Evolutionary conservation across 1,284 basidiomycete genomes (phyloP), one percentile per base, ranked within the genome.

Genomic region (Ustilago trichophora): DNA sequence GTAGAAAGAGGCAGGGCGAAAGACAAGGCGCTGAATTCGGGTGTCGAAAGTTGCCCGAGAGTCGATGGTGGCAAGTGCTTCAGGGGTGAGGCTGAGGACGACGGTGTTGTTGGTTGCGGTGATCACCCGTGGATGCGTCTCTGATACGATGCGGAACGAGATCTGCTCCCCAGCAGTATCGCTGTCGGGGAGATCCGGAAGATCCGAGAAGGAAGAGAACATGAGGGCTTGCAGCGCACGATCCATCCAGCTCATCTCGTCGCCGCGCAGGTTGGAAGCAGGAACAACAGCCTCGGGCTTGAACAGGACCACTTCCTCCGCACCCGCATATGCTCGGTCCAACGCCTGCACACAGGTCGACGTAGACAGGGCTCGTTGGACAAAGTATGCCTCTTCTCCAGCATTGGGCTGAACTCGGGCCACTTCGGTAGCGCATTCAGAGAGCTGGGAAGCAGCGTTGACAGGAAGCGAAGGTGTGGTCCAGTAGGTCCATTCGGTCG

Each of bases 31-130:
- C 12, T 50, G 43, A 9, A 72, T n/a, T 4, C 69, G 47, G 1
- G 64, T 64, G 38, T 72, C 69, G 11, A 38, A 51, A 6, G 63
- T 55, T 1, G 51, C 41, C 7, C 26, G 36, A 11, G 25, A 32
- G 27, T 66, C 63, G 43, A 59, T 36, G 4, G 45, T 45, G 1
- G 63, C 10, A 8, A 66, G 48, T 3, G 16, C 6, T 13, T 24
- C 3, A 2, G 35, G 27, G 6, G 35, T 38, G 10, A 57, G 22
- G 12, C 48, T 37, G 40, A 56, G 16, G 13, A 57, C 18, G 9
- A 62, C 21, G 0, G 41, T 31, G 19, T 25, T 15, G 12, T 27
- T 9, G 35, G 18, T 9, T 9, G 18, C 22, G 31, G 35, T 32
- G 27, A 58, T 35, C 5, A 47, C 15, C 11, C 13, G 10, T 5